Evolutionary conservation across 345 rosid genomes (phyloP).

Genomic region (Syzygium aromaticum): DNA sequence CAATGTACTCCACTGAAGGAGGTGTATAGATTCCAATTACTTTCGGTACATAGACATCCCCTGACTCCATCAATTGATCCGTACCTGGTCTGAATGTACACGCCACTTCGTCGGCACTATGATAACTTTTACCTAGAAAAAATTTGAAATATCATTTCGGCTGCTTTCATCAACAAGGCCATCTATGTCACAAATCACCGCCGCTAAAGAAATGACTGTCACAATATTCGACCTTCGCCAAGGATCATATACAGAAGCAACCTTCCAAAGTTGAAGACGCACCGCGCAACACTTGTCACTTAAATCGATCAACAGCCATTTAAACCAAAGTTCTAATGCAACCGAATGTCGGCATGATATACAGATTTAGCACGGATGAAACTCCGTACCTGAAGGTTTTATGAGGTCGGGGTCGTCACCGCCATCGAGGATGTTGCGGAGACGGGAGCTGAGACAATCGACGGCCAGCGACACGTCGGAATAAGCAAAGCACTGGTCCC

Average conservation of each 20-base stretch:
- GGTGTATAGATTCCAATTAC: slow-evolving; percentile 61
- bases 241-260: not conserved
- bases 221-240: not conserved
- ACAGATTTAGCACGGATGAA: not conserved
- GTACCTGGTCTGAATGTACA: not conserved
- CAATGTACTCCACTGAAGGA: slow-evolving; percentile 74
- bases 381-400: slow-evolving; percentile 24
- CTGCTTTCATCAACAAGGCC: not conserved
- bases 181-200: not conserved
- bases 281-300: not conserved
- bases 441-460: slow-evolving; percentile 42
- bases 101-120: not conserved
- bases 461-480: slow-evolving; percentile 39
- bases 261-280: not conserved
- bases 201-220: not conserved
- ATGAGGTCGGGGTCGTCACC: slow-evolving; percentile 31
- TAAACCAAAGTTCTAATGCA: not conserved
- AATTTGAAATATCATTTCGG: not conserved
- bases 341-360: not conserved
- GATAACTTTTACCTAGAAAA: not conserved
- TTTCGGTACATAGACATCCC: slow-evolving; percentile 36
- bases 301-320: not conserved
- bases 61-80: slow-evolving; percentile 1
- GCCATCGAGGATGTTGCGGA: slow-evolving; percentile 34
- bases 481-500: slow-evolving; percentile 63